phyloP scores from a whole-genome alignment of 257 asterid species.

The Penstemon barbatus region DNA sequence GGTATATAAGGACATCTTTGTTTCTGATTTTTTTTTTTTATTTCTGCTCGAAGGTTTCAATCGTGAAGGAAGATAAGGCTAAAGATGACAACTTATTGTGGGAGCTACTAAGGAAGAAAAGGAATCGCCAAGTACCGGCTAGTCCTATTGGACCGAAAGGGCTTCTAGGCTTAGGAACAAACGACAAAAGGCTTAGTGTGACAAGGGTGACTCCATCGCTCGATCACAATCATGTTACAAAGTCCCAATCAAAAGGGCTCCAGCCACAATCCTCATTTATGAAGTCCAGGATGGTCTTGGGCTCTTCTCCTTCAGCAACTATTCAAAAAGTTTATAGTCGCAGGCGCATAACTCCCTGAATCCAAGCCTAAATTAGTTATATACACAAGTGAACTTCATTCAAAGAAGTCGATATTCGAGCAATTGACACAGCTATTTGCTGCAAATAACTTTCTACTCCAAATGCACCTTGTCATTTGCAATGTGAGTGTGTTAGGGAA shows the following conservation, averaged over 20 bases:
- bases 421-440: too few species aligned
- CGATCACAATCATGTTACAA: constrained; percentile 29
- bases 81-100: constrained; percentile 54
- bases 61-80: constrained; percentile 41
- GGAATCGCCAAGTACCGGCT: constrained; percentile 44
- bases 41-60: constrained; percentile 26
- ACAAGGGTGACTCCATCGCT: constrained; percentile 28
- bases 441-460: too few species aligned
- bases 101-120: constrained; percentile 59
- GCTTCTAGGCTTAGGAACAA: constrained; percentile 41
- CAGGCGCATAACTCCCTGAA: constrained; percentile 38
- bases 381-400: too few species aligned
- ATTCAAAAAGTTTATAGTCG: constrained; percentile 28
- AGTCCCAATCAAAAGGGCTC: constrained; percentile 28
- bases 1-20: constrained; percentile 17
- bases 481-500: too few species aligned
- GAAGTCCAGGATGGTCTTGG: constrained; percentile 40
- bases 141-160: constrained; percentile 47
- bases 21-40: not conserved
- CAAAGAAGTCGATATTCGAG: too few species aligned
- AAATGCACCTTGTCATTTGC: too few species aligned
- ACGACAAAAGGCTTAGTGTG: constrained; percentile 33
- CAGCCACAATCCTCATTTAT: constrained; percentile 34
- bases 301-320: constrained; percentile 54
- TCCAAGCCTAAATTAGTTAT: constrained; percentile 1